Base-by-base conservation (phyloP, 2,329 filamentous ascomycete genomes). In the Aspergillus neoniger region DNA sequence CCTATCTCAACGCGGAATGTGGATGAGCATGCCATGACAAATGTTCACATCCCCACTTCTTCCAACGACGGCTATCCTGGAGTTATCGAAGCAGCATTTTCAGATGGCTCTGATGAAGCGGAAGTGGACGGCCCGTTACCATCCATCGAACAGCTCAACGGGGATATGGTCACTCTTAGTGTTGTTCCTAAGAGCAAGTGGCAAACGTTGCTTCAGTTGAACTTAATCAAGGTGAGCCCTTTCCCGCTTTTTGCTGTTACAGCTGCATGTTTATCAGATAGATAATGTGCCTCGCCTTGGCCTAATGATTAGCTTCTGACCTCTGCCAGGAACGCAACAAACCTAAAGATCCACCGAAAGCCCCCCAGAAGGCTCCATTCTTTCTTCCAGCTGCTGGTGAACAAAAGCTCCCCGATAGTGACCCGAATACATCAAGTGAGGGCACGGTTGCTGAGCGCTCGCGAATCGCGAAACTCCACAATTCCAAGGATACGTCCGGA, bases 291-390 rank as follows among this genome's bases (percentile, higher is more conserved):
- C 32, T 36, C 12, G 32, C 32, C 12, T 36, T 36, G 32, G 12
- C 12, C 32, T 55, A 1, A 9, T 53, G n/a, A 9, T 19, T 12
- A n/a, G 14, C 59, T 44, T 50, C 57, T 70, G 63, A 67, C 65
- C 51, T 58, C 47, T 55, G 56, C 19, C 77, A 93, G 79, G 87
- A 92, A 76, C 90, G 95, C 63, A 99, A 99, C 78, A 96, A 95
- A 77, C 95, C 96, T 0, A 93, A 88, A 66, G 92, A 97, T 75
- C 86, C 93, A 0, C 93, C 93, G 15, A 97, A 97, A 78, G 85
- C 88, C 6, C 95, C 95, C 0, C 91, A 97, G 74, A 96, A 96
- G 72, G 94, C 94, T 0, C 96, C 95, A 0, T 98, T 98, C 82
- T 98, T 98, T 82, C 82, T 98, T 4, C 91, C 92, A 17, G 70